Conservation (phyloP, 2,329 filamentous ascomycete species). For the Amesomyces nigricolor region DNA sequence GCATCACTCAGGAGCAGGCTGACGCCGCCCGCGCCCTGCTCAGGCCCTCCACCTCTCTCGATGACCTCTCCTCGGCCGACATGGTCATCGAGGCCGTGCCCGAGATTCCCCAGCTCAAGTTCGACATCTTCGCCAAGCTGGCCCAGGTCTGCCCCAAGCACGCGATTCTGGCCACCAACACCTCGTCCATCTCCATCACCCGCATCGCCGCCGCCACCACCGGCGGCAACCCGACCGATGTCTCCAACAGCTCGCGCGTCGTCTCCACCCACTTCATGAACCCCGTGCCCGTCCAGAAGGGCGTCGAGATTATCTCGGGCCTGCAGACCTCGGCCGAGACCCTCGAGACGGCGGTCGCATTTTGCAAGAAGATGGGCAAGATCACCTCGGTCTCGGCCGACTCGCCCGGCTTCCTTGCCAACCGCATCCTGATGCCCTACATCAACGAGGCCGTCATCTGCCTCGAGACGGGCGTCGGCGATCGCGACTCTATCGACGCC, state of each 20-base stretch:
- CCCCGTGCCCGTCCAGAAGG: constrained; percentile 92
- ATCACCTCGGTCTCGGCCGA: constrained; percentile 82
- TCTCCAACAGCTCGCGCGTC: constrained; percentile 77
- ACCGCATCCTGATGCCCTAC: constrained; percentile 97
- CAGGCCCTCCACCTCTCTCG: constrained; percentile 64
- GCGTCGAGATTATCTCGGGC: constrained; percentile 94
- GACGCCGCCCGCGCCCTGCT: constrained; percentile 66
- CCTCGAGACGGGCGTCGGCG: constrained; percentile 85
- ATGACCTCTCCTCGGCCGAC: constrained; percentile 75
- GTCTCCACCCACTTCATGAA: constrained; percentile 99
- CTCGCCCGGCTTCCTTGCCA: constrained; percentile 89
- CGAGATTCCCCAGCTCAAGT: constrained; percentile 83
- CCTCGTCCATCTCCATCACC: constrained; percentile 97
- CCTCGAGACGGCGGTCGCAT: constrained; percentile 72
- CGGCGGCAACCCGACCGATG: constrained; percentile 64
- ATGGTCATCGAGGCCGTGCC: constrained; percentile 98
- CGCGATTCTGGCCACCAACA: constrained; percentile 92
- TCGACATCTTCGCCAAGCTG: constrained; percentile 76
- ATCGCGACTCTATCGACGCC: constrained; percentile 84
- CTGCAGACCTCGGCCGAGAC: constrained; percentile 84
- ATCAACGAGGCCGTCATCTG: constrained; percentile 98
- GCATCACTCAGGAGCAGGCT: constrained; percentile 76
- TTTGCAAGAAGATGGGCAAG: constrained; percentile 92
- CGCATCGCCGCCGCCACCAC: constrained; percentile 86
- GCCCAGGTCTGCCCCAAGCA: constrained; percentile 77